Conservation (phyloP, 2,329 filamentous ascomycete genomes). For the Westerdykella aurantiaca region DNA sequence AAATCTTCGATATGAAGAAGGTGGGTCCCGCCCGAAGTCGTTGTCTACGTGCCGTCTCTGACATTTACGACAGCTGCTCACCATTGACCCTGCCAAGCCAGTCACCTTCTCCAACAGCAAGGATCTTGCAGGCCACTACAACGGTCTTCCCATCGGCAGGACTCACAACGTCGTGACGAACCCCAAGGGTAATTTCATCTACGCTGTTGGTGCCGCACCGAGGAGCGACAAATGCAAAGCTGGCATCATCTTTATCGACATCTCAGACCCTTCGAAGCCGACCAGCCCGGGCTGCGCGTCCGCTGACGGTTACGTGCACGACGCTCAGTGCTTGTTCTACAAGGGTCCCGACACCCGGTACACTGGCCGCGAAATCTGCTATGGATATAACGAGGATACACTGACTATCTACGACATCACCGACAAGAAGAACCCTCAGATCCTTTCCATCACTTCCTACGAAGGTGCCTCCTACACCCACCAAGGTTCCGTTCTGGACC, state of each 20-base stretch:
- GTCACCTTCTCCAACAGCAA: conserved; percentile 30
- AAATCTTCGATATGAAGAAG: conserved; percentile 58
- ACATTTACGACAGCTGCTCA: conserved; percentile 21
- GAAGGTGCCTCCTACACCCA: conserved; percentile 51
- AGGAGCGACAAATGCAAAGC: conserved; percentile 42
- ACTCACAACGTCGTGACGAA: conserved; percentile 38
- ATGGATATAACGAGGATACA: conserved; percentile 52
- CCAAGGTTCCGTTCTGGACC: conserved; percentile 49
- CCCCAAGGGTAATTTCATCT: conserved; percentile 34
- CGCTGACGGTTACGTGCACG: conserved; percentile 56
- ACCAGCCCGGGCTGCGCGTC: conserved; percentile 50
- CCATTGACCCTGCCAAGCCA: conserved; percentile 29
- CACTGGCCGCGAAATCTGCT: conserved; percentile 50
- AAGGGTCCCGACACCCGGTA: conserved; percentile 48
- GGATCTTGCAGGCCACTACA: conserved; percentile 32
- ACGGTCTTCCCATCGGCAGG: conserved; percentile 31
- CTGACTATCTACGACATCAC: conserved; percentile 49
- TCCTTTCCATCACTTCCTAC: conserved; percentile 50
- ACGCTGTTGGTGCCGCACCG: conserved; percentile 33
- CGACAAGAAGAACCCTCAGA: conserved; percentile 40
- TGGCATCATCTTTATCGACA: conserved; percentile 56
- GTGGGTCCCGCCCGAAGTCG: background rate
- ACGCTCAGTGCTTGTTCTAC: conserved; percentile 56
- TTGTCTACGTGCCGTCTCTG: background rate
- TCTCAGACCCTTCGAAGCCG: conserved; percentile 50